Conservation (phyloP, 2,329 filamentous ascomycete species). For the Neonectria punicea region DNA sequence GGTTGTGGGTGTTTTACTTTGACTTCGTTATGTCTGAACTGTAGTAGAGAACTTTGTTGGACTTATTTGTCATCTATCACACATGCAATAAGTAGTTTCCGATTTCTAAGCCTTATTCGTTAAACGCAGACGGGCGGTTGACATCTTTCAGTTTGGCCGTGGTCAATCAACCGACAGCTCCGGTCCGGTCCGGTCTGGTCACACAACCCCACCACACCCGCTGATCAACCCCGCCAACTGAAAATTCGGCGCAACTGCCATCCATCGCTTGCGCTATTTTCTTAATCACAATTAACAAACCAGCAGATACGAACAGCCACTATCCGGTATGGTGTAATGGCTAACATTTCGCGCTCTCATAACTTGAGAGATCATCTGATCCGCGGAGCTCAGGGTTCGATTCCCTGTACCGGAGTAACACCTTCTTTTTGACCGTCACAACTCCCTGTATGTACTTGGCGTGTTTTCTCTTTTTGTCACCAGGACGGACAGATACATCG, state of each 20-base stretch:
- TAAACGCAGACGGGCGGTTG: neutral
- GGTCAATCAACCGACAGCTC: too few species aligned
- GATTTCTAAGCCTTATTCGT: neutral
- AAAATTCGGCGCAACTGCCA: neutral
- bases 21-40: too few species aligned
- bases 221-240: neutral
- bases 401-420: constrained; percentile 42
- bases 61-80: too few species aligned
- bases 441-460: neutral
- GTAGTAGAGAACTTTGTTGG: too few species aligned
- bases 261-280: neutral
- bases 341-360: constrained; percentile 40
- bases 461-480: neutral
- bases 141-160: neutral
- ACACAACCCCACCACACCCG: neutral
- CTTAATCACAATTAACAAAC: neutral
- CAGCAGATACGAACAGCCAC: neutral
- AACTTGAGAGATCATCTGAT: constrained; percentile 32
- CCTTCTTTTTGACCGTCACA: constrained; percentile 1
- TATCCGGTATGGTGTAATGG: constrained; percentile 45
- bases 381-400: constrained; percentile 44
- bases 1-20: too few species aligned
- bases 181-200: neutral
- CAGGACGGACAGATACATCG: neutral
- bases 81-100: neutral